Percentiles rank a stretch among this genome's conserved stretches.
These are phyloP conservation scores for Pestalotiopsis fici DNA, from an alignment of 2,329 filamentous ascomycete genomes.

Conservation along the genomic window DNA sequence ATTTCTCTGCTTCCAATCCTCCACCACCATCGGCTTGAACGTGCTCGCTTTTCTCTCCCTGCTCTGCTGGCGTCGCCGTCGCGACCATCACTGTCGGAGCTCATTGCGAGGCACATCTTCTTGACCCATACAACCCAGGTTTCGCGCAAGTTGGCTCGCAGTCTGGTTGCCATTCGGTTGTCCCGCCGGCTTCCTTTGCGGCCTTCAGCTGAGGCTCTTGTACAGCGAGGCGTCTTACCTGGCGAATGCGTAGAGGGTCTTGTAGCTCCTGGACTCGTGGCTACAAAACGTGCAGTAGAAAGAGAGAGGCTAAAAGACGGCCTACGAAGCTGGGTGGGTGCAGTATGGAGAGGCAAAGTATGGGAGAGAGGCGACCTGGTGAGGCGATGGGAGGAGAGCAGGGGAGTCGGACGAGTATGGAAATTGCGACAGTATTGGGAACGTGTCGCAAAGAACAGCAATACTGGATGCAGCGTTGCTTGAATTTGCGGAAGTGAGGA, in stretches of 20 bases:
- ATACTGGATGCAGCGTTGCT: background rate
- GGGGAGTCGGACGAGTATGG: constrained; percentile 59
- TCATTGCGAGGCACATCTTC: constrained; percentile 67
- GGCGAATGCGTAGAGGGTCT: constrained; percentile 56
- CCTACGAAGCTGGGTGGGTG: constrained; percentile 64
- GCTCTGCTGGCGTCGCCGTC: constrained; percentile 57
- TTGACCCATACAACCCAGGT: constrained; percentile 66
- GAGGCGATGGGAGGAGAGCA: constrained; percentile 48
- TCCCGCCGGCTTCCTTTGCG: constrained; percentile 61
- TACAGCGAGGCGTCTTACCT: constrained; percentile 65
- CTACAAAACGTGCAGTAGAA: constrained; percentile 63
- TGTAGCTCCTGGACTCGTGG: constrained; percentile 64
- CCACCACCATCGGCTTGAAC: constrained; percentile 62
- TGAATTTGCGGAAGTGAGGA: background rate
- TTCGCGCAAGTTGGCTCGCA: constrained; percentile 63
- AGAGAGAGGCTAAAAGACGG: constrained; percentile 68
- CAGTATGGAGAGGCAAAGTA: constrained; percentile 56
- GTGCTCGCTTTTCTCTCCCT: constrained; percentile 53
- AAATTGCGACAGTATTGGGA: constrained; percentile 69
- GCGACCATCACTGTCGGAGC: constrained; percentile 61
- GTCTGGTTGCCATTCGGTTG: constrained; percentile 65
- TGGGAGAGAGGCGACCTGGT: constrained; percentile 49
- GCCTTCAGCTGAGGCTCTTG: constrained; percentile 60
- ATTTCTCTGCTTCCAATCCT: constrained; percentile 67
- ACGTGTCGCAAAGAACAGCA: constrained; percentile 43